Conservation (phyloP, 257 asterid genomes). For the Nicotiana noctiflora region DNA sequence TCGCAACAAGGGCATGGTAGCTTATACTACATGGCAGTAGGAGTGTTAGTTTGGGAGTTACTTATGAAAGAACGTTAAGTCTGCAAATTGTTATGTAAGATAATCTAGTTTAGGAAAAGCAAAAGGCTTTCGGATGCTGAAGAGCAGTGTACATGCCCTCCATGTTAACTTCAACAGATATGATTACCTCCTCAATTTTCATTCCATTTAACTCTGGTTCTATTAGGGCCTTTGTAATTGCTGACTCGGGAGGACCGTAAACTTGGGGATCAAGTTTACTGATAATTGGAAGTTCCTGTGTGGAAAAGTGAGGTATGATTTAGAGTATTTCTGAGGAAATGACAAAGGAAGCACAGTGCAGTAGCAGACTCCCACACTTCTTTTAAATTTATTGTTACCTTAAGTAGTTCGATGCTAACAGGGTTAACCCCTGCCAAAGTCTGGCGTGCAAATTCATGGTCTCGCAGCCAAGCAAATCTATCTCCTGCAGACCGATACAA, state of each 20-base stretch:
- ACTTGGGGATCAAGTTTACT: constrained; percentile 30
- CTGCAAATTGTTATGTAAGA: no score
- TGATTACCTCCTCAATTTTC: constrained; percentile 52
- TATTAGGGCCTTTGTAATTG: constrained; percentile 54
- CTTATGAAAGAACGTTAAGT: no score
- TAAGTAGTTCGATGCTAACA: constrained; percentile 16
- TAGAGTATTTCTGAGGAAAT: neutral
- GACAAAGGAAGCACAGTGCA: neutral
- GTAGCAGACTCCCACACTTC: no score
- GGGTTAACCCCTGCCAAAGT: constrained; percentile 26
- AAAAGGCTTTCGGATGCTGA: no score
- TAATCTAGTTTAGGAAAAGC: no score
- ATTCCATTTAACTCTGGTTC: constrained; percentile 53
- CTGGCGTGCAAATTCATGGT: constrained; percentile 23
- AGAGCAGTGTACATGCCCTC: no score
- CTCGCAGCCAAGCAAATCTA: constrained; percentile 11
- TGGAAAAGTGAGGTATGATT: neutral
- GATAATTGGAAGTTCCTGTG: constrained; percentile 19
- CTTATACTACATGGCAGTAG: no score
- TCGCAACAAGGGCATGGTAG: neutral
- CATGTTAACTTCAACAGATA: neutral
- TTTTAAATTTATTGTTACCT: neutral
- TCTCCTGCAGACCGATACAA: neutral
- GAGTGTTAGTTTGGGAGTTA: no score
- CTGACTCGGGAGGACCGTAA: constrained; percentile 20